phyloP scores from a whole-genome alignment of 2,329 filamentous ascomycete genomes.

The Phoma herbarum region DNA sequence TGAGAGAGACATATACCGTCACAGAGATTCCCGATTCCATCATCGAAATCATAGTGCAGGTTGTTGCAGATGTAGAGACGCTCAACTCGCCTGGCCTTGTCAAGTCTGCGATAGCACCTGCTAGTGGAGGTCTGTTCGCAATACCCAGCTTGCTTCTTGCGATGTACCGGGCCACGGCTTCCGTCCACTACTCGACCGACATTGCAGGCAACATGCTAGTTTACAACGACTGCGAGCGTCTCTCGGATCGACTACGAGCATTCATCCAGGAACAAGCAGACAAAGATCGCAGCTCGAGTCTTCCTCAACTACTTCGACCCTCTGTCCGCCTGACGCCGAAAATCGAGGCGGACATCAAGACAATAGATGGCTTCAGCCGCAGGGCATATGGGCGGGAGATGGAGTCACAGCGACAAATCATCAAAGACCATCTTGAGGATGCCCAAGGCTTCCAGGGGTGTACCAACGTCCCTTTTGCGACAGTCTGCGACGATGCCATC shows the following conservation, averaged over 20 bases:
- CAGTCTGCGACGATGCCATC: conserved; percentile 68
- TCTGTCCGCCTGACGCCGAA: conserved; percentile 56
- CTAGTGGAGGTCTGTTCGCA: conserved; percentile 73
- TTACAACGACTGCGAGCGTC: conserved; percentile 70
- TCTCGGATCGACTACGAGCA: conserved; percentile 62
- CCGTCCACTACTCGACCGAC: conserved; percentile 74
- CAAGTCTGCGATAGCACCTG: conserved; percentile 68
- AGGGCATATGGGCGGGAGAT: conserved; percentile 70
- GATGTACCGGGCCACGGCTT: conserved; percentile 80
- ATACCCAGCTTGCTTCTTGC: conserved; percentile 77
- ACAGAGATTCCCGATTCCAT: conserved; percentile 87
- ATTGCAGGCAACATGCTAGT: conserved; percentile 68
- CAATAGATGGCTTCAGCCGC: conserved; percentile 67
- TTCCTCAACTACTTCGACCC: conserved; percentile 43
- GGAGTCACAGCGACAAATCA: conserved; percentile 70
- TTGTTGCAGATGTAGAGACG: conserved; percentile 57
- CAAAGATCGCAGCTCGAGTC: conserved; percentile 40
- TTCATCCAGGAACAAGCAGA: conserved; percentile 58
- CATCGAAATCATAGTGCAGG: conserved; percentile 69
- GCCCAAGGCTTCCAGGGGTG: conserved; percentile 69
- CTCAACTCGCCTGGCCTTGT: conserved; percentile 62
- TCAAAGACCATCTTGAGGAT: conserved; percentile 69
- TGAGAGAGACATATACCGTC: conserved; percentile 87
- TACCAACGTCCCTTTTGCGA: conserved; percentile 66
- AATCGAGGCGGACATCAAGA: conserved; percentile 63